Base-by-base conservation (phyloP, 768 basidiomycete genomes). In the Lyophyllum atratum region DNA sequence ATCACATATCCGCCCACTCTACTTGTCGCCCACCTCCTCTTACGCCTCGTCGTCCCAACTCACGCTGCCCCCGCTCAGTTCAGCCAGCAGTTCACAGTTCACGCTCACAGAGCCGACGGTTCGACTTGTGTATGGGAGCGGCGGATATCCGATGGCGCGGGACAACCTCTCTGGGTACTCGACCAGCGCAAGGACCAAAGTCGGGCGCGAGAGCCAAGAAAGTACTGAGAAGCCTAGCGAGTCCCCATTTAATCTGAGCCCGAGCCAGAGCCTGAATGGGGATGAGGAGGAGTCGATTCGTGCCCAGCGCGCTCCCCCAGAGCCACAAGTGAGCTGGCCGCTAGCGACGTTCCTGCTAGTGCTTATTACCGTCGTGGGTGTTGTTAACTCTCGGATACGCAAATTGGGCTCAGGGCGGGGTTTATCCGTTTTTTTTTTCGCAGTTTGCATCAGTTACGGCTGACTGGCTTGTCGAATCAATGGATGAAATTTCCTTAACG, bases 381-480 rank as follows among this genome's bases (percentile, higher is more conserved):
- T 39, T 37, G 25, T n/a, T 6, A 39, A 17, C n/a, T n/a, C n/a
- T n/a, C n/a, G n/a, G n/a, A n/a, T n/a, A n/a, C n/a, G n/a, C n/a
- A n/a, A n/a, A n/a, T n/a, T n/a, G n/a, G n/a, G n/a, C n/a, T n/a
- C n/a, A n/a, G n/a, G n/a, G n/a, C n/a, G n/a, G n/a, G n/a, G n/a
- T n/a, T n/a, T n/a, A n/a, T 19, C 39, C 39, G 39, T 10, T 19
- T 5, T 40, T 31, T 11, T 6, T 5, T 19, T 45, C 1, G 9
- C 61, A 86, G 85, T 66, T 77, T 19, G 81, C 86, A 5, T 80
- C 81, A 2, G 70, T 85, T 2, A 85, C 81, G 8, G 85, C 85
- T 1, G 85, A 87, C 44, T 80, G 78, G 72, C 76, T 98, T 15
- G 93, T 98, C 8, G 86, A 84, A 66, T 86, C 90, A 8, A 92